Conservation (phyloP, 192 early-diverging fungal species). For the Pecoramyces ruminantium region DNA sequence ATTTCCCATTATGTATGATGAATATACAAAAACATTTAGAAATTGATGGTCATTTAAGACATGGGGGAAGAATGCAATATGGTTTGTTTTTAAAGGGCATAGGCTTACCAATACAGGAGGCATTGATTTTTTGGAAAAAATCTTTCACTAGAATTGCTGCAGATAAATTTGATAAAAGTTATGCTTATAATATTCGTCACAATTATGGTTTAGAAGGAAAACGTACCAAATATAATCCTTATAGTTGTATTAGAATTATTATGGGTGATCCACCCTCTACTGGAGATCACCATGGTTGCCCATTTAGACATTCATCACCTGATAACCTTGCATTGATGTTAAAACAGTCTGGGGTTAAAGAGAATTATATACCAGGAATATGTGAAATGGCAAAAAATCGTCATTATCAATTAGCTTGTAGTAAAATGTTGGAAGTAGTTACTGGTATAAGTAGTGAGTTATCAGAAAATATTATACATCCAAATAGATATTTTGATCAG, state of each 20-base stretch:
- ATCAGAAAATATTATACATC: slow-evolving; percentile 68
- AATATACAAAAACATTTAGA: slow-evolving; percentile 54
- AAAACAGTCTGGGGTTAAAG: slow-evolving; percentile 30
- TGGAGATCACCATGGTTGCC: slow-evolving; percentile 87
- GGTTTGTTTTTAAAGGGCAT: slow-evolving; percentile 92
- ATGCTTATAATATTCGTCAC: slow-evolving; percentile 89
- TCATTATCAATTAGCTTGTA: slow-evolving; percentile 92
- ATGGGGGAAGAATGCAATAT: slow-evolving; percentile 76
- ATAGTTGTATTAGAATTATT: slow-evolving; percentile 74
- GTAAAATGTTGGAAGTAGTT: slow-evolving; percentile 64
- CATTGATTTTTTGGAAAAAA: slow-evolving; percentile 77
- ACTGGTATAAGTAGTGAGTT: slow-evolving; percentile 7
- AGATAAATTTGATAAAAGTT: slow-evolving; percentile 81
- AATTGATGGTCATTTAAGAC: slow-evolving; percentile 63
- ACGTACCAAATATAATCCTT: slow-evolving; percentile 59
- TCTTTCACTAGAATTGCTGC: slow-evolving; percentile 65
- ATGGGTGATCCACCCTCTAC: slow-evolving; percentile 54
- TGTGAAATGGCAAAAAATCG: slow-evolving; percentile 38
- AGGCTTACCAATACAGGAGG: slow-evolving; percentile 74
- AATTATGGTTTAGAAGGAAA: slow-evolving; percentile 92
- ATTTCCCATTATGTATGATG: slow-evolving; percentile 88
- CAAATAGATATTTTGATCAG: slow-evolving; percentile 85
- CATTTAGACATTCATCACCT: slow-evolving; percentile 66
- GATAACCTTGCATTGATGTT: slow-evolving; percentile 47
- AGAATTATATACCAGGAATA: slow-evolving; percentile 46